Percentiles rank a stretch among this genome's conserved stretches.
Conservation (phyloP, 176 grass and related monocot species). For the Eremochloa ophiuroides region DNA sequence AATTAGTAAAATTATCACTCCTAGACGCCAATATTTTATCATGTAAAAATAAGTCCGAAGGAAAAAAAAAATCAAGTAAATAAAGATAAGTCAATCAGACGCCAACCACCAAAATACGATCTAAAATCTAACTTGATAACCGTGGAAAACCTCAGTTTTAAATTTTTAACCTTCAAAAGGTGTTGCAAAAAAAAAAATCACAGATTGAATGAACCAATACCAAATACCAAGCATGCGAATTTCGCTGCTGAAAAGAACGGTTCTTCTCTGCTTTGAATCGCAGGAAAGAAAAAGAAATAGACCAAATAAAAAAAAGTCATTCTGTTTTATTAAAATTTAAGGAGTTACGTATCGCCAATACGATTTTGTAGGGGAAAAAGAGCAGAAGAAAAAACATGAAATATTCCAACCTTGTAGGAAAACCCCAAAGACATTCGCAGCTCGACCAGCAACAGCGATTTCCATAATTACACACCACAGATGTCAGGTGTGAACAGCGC, state of each 20-base stretch:
- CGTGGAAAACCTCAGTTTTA: neutral
- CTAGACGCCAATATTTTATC: neutral
- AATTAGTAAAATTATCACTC: neutral
- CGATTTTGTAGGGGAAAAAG: neutral
- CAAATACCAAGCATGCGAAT: neutral
- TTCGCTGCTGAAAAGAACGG: neutral
- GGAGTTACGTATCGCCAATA: neutral
- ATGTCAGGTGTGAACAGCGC: neutral
- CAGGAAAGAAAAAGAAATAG: neutral
- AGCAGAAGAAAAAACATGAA: neutral
- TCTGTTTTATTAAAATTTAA: neutral
- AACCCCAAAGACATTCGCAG: neutral
- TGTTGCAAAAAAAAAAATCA: neutral
- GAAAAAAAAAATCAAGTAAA: neutral
- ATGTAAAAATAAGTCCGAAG: neutral
- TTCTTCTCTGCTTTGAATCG: neutral
- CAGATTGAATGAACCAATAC: neutral
- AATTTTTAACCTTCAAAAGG: neutral
- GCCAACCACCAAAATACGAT: neutral
- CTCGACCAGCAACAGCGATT: neutral
- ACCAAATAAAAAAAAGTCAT: neutral
- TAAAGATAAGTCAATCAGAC: neutral
- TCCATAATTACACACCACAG: neutral
- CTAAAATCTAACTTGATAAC: neutral
- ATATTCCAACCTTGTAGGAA: conserved; percentile 17